Conservation (phyloP, 2,329 filamentous ascomycete species). For the Penicillium aurantiogriseum region DNA sequence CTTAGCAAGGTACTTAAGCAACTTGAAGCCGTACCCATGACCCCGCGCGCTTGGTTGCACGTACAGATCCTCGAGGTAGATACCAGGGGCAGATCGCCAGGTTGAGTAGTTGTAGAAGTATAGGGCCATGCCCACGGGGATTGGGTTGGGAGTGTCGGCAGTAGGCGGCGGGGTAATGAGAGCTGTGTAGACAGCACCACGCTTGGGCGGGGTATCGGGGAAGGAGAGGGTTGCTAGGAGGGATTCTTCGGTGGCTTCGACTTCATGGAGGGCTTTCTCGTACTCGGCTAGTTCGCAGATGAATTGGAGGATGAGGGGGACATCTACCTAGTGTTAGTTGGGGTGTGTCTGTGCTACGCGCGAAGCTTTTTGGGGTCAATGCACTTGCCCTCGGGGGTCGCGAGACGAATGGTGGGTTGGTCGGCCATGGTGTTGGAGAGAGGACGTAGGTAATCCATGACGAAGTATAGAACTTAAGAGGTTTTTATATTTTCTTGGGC, state of each 20-base stretch:
- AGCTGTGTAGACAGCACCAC: constrained; percentile 70
- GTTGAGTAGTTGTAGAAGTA: constrained; percentile 97
- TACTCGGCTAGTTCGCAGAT: constrained; percentile 86
- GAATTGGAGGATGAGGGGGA: constrained; percentile 74
- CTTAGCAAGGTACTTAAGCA: constrained; percentile 74
- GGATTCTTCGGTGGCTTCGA: constrained; percentile 74
- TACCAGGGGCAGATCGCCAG: constrained; percentile 81
- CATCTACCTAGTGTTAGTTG: constrained; percentile 56
- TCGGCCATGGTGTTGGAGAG: constrained; percentile 29
- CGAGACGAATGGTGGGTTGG: constrained; percentile 42
- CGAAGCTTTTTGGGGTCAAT: not conserved
- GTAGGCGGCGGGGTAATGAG: constrained; percentile 58
- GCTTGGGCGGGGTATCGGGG: constrained; percentile 51
- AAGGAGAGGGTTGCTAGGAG: constrained; percentile 78
- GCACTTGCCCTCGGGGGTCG: constrained; percentile 40
- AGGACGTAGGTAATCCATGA: constrained; percentile 10
- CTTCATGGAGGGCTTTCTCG: constrained; percentile 71
- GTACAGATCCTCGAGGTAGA: constrained; percentile 93
- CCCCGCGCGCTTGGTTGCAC: constrained; percentile 69
- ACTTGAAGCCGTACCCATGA: constrained; percentile 72
- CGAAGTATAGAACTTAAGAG: not conserved
- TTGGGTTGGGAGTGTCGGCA: constrained; percentile 35
- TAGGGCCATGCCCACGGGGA: constrained; percentile 73
- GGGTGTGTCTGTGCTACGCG: not conserved
- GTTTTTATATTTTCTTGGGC: not conserved